Evolutionary conservation across 2,329 filamentous ascomycete species (phyloP).

Genomic region (Pseudocercospora ulei): DNA sequence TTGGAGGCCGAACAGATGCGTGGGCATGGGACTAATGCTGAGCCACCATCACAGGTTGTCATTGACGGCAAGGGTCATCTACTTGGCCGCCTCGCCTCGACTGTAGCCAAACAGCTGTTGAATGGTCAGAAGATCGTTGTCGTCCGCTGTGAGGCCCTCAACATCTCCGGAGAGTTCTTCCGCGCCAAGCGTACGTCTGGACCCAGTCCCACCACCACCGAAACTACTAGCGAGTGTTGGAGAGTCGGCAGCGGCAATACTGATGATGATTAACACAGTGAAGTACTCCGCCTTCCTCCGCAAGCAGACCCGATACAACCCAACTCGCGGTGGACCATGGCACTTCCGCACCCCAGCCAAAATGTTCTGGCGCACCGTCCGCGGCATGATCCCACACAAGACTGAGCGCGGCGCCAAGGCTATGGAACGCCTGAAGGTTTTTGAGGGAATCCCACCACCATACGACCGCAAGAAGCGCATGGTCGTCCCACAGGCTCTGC

Average conservation of each 20-base stretch:
- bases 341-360: conserved; percentile 98
- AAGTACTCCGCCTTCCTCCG: conserved; percentile 99
- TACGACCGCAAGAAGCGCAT: conserved; percentile 99
- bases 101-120: conserved; percentile 97
- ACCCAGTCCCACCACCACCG: conserved; percentile 13
- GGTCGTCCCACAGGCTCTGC: conserved; percentile 95
- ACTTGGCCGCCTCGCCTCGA: conserved; percentile 95
- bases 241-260: conserved; percentile 6
- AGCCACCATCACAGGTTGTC: conserved; percentile 56
- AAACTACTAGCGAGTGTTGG: background rate
- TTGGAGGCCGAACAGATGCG: too few relatives aligned
- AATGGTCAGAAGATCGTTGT: conserved; percentile 99
- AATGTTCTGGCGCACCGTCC: conserved; percentile 99
- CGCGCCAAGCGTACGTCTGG: conserved; percentile 91
- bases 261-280: conserved; percentile 51
- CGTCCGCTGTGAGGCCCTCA: conserved; percentile 96
- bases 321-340: conserved; percentile 98
- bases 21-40: conserved; percentile 14
- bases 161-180: conserved; percentile 99
- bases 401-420: conserved; percentile 93
- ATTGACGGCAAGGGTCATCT: conserved; percentile 99
- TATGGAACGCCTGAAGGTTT: conserved; percentile 97
- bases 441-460: conserved; percentile 96
- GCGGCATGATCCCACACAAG: conserved; percentile 99
- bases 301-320: conserved; percentile 99